Evolutionary conservation across 2,329 filamentous ascomycete species (phyloP), one percentile per base, ranked within the genome.

Genomic region (Fusarium illudens): DNA sequence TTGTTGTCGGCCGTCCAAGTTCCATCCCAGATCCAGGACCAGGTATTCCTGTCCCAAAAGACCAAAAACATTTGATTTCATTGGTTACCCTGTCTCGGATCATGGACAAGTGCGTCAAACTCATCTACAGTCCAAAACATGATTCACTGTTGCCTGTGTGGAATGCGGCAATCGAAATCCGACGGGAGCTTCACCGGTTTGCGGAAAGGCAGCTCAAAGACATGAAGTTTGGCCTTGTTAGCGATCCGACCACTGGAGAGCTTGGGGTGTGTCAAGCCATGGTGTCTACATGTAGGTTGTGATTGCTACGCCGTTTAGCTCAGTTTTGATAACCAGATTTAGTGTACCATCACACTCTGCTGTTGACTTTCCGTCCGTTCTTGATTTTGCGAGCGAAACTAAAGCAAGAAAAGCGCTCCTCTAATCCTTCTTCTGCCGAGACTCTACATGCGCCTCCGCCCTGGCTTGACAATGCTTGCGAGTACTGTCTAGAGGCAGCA

Each of bases 401-500:
- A 67, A 78, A 76, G 50, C 74, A 77, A 9, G 77, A 80, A 32
- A 67, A 60, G 27, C 36, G 57, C n/a, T 46, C 71, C 57, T 29
- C 58, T 2, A 15, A 39, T 17, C 36, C 33, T 25, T 37, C 37
- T 29, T 62, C 29, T 3, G 34, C 60, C 2, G 65, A 65, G 8
- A 65, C 50, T 8, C 20, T 67, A 7, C 72, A 73, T 20, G 58
- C 58, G 5, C 71, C 72, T 48, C 72, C 72, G 4, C 60, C 71
- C 4, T 83, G 81, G 81, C 73, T 83, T 1, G 79, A 83, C 29
- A 80, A 77, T 32, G 81, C 81, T 10, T 83, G 81, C 33, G 78
- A 80, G 36, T 76, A 80, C 50, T 79, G 79, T 4, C 60, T 82
- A 4, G 77, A 79, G 20, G 79, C 80, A 5, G 80, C 81, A 1